Evolutionary conservation across 495 filamentous ascomycete species (phyloP).

Genomic region (Schizothecium vesticola): DNA sequence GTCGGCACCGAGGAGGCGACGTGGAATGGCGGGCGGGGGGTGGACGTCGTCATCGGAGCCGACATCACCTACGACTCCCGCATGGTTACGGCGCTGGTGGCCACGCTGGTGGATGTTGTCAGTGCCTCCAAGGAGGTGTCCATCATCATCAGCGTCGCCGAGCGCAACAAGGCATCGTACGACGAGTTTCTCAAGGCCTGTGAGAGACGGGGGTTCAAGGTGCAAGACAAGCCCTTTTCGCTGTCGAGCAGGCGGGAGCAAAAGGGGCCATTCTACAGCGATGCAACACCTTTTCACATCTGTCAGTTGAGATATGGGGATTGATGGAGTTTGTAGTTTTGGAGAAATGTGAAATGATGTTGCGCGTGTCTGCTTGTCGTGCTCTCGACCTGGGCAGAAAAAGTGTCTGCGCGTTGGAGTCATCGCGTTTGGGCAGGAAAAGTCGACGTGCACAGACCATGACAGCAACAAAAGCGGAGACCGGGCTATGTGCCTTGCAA

Average conservation of each 20-base stretch:
- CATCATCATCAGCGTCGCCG: slow-evolving; percentile 44
- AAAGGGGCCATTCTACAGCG: slow-evolving; percentile 45
- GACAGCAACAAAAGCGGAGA: background rate
- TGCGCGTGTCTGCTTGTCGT: background rate
- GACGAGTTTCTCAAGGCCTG: slow-evolving; percentile 37
- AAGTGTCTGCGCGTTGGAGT: background rate
- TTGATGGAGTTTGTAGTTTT: background rate
- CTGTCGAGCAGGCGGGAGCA: slow-evolving; percentile 33
- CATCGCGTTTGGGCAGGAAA: background rate
- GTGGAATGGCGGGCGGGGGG: slow-evolving; percentile 38
- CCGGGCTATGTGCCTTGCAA: slow-evolving; percentile 7
- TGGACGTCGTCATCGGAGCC: slow-evolving; percentile 47
- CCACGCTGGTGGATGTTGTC: slow-evolving; percentile 40
- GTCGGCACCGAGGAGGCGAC: slow-evolving; percentile 38
- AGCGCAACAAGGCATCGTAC: slow-evolving; percentile 44
- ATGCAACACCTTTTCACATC: slow-evolving; percentile 38
- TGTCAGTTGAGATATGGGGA: slow-evolving; percentile 25
- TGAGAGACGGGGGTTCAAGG: slow-evolving; percentile 24
- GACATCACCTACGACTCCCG: slow-evolving; percentile 48
- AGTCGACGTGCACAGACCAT: background rate
- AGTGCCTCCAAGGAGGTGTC: slow-evolving; percentile 28
- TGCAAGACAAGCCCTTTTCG: slow-evolving; percentile 33
- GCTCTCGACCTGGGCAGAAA: background rate
- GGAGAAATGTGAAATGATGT: background rate
- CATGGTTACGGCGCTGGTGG: slow-evolving; percentile 40